Evolutionary conservation across 768 basidiomycete species (phyloP).

Genomic region (Hygrocybe punicea): DNA sequence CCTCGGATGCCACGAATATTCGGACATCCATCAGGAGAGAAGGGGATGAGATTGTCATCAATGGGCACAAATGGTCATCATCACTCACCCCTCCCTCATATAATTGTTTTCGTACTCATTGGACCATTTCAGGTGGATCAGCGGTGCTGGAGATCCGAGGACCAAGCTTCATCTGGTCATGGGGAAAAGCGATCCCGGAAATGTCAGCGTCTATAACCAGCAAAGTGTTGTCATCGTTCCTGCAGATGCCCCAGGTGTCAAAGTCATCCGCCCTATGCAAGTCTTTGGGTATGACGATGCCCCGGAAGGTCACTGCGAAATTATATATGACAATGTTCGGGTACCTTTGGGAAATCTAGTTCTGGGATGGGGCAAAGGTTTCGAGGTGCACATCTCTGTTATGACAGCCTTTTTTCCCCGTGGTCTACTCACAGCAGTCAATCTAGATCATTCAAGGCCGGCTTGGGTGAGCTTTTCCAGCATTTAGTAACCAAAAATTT

Average conservation of each 20-base stretch:
- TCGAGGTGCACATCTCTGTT: slow-evolving; percentile 56
- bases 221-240: slow-evolving; percentile 98
- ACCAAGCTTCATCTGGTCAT: slow-evolving; percentile 89
- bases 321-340: slow-evolving; percentile 91
- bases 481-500: not conserved
- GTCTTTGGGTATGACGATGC: slow-evolving; percentile 96
- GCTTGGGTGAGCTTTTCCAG: slow-evolving; percentile 59
- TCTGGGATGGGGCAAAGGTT: slow-evolving; percentile 91
- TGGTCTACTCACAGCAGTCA: not conserved
- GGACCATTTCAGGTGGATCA: slow-evolving; percentile 77
- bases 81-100: not conserved
- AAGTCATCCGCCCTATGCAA: slow-evolving; percentile 85
- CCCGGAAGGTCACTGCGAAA: slow-evolving; percentile 94
- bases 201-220: slow-evolving; percentile 71
- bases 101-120: not conserved
- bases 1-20: slow-evolving; percentile 94
- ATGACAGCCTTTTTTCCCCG: not conserved
- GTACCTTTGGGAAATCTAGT: slow-evolving; percentile 82
- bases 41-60: slow-evolving; percentile 86
- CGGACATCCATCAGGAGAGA: slow-evolving; percentile 80
- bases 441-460: slow-evolving; percentile 90
- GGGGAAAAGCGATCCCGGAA: slow-evolving; percentile 88
- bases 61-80: slow-evolving; percentile 90
- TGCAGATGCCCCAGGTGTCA: slow-evolving; percentile 80
- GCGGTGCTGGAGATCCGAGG: slow-evolving; percentile 91